A percentile compares a stretch with the other conserved stretches of the same genome.
Conservation (phyloP, 1,284 basidiomycete species). For the Grifola frondosa region DNA sequence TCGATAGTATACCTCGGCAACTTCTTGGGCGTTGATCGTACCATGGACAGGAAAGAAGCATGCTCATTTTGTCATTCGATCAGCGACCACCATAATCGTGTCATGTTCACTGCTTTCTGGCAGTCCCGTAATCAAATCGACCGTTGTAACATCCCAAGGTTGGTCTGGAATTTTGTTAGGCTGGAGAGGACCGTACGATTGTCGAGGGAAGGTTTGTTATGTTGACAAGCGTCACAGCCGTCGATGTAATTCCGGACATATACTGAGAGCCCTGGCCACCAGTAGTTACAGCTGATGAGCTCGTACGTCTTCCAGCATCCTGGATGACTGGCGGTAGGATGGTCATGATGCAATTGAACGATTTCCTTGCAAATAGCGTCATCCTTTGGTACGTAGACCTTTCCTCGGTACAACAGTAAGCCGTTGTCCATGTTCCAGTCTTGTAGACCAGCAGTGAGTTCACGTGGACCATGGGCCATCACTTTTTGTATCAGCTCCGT, state of each 20-base stretch:
- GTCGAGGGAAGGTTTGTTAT: not conserved
- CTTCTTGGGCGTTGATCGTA: too few relatives aligned
- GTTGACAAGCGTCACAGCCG: not conserved
- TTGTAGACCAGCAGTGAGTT: too few relatives aligned
- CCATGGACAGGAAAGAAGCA: too few relatives aligned
- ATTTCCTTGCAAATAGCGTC: not conserved
- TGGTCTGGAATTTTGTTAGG: not conserved
- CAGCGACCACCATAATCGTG: too few relatives aligned
- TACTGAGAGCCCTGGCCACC: not conserved
- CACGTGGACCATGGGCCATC: too few relatives aligned
- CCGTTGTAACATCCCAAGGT: too few relatives aligned
- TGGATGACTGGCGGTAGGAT: not conserved
- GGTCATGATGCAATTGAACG: not conserved
- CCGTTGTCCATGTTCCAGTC: too few relatives aligned
- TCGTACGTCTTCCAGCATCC: not conserved
- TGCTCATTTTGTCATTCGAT: too few relatives aligned
- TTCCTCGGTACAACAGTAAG: too few relatives aligned
- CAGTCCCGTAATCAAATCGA: too few relatives aligned
- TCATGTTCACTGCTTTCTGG: too few relatives aligned
- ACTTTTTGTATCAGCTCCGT: too few relatives aligned
- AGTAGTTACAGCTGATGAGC: constrained; percentile 1
- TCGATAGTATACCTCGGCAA: not conserved
- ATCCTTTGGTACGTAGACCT: not conserved
- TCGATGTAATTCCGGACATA: not conserved
- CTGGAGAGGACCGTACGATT: not conserved